Percentiles rank a stretch among this genome's conserved stretches.
Evolutionary conservation across 495 filamentous ascomycete genomes (phyloP).

Genomic region (Pyrenopolyporus hunteri): DNA sequence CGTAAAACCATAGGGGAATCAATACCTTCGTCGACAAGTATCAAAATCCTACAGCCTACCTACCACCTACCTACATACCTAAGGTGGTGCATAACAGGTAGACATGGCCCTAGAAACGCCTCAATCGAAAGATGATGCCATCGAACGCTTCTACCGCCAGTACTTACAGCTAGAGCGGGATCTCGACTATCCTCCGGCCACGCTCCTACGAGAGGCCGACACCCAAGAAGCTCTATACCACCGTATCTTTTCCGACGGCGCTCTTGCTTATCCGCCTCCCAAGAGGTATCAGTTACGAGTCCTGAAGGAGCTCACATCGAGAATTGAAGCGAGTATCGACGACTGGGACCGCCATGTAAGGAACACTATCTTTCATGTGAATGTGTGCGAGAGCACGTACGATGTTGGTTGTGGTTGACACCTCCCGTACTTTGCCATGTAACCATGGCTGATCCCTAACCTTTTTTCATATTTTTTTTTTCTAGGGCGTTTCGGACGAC

Average conservation of each 20-base stretch:
- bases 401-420: too few species aligned
- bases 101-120: conserved; percentile 3
- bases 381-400: too few species aligned
- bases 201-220: conserved; percentile 42
- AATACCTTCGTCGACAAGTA: too few species aligned
- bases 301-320: conserved; percentile 69
- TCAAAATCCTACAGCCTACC: not conserved
- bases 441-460: conserved; percentile 31
- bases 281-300: conserved; percentile 71
- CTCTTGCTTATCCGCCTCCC: conserved; percentile 61
- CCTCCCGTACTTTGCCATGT: too few species aligned
- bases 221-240: conserved; percentile 69
- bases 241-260: conserved; percentile 65
- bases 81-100: not conserved
- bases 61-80: not conserved
- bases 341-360: conserved; percentile 88
- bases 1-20: too few species aligned
- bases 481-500: conserved; percentile 76
- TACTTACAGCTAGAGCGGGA: conserved; percentile 48
- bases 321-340: conserved; percentile 69
- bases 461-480: too few species aligned
- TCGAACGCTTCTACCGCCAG: conserved; percentile 50
- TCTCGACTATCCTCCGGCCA: conserved; percentile 44
- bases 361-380: conserved; percentile 2
- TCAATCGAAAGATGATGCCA: not conserved